These are phyloP conservation scores for Sphaerostilbella broomeana DNA, from an alignment of 2,329 filamentous ascomycete species.

Conservation along the genomic window DNA sequence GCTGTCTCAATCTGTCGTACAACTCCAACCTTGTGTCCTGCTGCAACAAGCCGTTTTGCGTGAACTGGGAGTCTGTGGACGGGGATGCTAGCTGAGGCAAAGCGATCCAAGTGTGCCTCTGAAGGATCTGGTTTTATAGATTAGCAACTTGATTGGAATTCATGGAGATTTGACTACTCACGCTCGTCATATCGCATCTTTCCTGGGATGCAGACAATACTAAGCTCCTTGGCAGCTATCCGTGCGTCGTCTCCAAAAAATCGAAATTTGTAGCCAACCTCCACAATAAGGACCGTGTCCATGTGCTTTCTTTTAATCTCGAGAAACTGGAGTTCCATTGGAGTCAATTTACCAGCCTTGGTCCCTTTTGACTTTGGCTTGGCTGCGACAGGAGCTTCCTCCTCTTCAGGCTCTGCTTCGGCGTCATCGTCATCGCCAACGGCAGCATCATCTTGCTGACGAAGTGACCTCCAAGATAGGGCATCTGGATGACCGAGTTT, in stretches of 20 bases:
- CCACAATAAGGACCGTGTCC: slow-evolving; percentile 84
- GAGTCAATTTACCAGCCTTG: slow-evolving; percentile 76
- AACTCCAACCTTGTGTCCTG: slow-evolving; percentile 92
- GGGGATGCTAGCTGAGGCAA: slow-evolving; percentile 93
- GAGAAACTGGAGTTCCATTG: slow-evolving; percentile 87
- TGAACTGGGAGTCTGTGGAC: slow-evolving; percentile 88
- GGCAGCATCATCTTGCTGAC: slow-evolving; percentile 45
- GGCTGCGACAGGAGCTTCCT: slow-evolving; percentile 39
- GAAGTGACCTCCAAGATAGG: slow-evolving; percentile 58
- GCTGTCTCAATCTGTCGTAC: slow-evolving; percentile 93
- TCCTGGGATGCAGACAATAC: slow-evolving; percentile 93
- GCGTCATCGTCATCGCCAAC: slow-evolving; percentile 51
- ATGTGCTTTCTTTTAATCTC: slow-evolving; percentile 89
- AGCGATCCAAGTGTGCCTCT: slow-evolving; percentile 84
- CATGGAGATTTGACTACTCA: slow-evolving; percentile 31
- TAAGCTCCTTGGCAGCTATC: slow-evolving; percentile 79
- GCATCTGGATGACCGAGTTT: slow-evolving; percentile 85
- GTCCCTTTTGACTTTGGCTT: slow-evolving; percentile 59
- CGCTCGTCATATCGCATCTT: slow-evolving; percentile 91
- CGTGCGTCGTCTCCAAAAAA: slow-evolving; percentile 96
- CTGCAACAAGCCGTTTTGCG: slow-evolving; percentile 83
- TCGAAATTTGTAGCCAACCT: slow-evolving; percentile 96
- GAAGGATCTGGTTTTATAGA: slow-evolving; percentile 56
- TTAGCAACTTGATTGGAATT: background rate
- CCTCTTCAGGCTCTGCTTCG: slow-evolving; percentile 52